Percentiles rank a stretch among this genome's conserved stretches.
These are phyloP conservation scores for Quercus bicolor DNA, from an alignment of 306 rosid species.

Conservation along the genomic window DNA sequence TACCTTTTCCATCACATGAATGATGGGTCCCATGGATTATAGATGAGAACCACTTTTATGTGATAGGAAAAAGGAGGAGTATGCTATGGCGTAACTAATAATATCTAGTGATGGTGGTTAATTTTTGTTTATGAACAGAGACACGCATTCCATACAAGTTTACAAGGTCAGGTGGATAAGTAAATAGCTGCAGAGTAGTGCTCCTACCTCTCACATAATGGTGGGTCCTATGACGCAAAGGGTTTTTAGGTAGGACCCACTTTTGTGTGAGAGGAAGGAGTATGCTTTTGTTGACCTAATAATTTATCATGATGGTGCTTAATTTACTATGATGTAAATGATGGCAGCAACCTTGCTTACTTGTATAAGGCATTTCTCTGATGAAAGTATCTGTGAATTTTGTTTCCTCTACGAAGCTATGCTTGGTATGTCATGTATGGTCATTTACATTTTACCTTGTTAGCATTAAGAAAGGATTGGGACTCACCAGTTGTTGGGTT, in stretches of 20 bases:
- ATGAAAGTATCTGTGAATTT: background rate
- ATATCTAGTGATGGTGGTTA: no score
- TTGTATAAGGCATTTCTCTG: background rate
- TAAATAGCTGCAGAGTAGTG: background rate
- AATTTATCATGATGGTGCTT: background rate
- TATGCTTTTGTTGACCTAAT: background rate
- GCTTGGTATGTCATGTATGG: constrained; percentile 8
- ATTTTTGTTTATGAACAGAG: no score
- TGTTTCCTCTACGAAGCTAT: background rate
- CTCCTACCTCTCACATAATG: background rate
- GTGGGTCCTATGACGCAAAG: background rate
- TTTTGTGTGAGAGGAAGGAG: background rate
- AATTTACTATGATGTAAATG: background rate
- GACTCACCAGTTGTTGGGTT: constrained; percentile 23
- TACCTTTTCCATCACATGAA: no score
- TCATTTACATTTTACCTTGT: constrained; percentile 16
- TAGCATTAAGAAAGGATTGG: constrained; percentile 28
- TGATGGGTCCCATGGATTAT: no score
- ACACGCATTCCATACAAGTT: no score
- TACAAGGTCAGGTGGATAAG: background rate
- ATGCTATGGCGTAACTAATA: no score
- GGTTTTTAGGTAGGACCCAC: background rate
- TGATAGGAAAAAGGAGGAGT: no score
- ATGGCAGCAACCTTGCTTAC: background rate
- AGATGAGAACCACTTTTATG: no score